Evolutionary conservation across 164 flowering plant species (phyloP).

Genomic region (Cinnamomum chago): DNA sequence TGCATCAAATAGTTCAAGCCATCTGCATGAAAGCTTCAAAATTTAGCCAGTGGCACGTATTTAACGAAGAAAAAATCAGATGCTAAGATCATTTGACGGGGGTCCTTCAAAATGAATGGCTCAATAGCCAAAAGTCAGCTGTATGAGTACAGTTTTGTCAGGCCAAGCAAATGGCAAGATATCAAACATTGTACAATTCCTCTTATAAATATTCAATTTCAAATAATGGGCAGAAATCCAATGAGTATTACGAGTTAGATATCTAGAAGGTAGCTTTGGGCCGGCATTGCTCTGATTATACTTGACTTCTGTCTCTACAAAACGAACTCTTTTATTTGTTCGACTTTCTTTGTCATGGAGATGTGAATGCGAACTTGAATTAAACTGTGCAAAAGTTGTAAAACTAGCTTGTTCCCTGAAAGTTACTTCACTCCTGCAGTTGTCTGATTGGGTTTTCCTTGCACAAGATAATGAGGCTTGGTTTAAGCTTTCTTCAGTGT

Average conservation of each 20-base stretch:
- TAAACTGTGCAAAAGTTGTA: constrained; percentile 1
- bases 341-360: constrained; percentile 18
- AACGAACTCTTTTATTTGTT: constrained; percentile 54
- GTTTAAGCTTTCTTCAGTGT: constrained; percentile 16
- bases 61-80: neutral
- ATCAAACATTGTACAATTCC: neutral
- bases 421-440: neutral
- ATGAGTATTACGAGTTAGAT: constrained; percentile 27
- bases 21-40: neutral
- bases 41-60: neutral
- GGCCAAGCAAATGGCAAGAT: neutral
- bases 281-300: constrained; percentile 19
- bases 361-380: constrained; percentile 12
- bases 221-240: neutral
- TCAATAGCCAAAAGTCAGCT: neutral
- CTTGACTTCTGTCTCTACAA: constrained; percentile 36
- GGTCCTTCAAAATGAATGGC: neutral
- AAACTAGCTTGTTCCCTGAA: constrained; percentile 8
- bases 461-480: constrained; percentile 5
- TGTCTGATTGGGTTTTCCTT: neutral
- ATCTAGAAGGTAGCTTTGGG: constrained; percentile 20
- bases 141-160: neutral
- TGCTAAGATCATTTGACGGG: neutral
- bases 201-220: neutral
- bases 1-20: neutral